Percentiles rank a stretch among this genome's conserved stretches.
Evolutionary conservation across 2,329 filamentous ascomycete species (phyloP).

Genomic region (Colletotrichum simmondsii): DNA sequence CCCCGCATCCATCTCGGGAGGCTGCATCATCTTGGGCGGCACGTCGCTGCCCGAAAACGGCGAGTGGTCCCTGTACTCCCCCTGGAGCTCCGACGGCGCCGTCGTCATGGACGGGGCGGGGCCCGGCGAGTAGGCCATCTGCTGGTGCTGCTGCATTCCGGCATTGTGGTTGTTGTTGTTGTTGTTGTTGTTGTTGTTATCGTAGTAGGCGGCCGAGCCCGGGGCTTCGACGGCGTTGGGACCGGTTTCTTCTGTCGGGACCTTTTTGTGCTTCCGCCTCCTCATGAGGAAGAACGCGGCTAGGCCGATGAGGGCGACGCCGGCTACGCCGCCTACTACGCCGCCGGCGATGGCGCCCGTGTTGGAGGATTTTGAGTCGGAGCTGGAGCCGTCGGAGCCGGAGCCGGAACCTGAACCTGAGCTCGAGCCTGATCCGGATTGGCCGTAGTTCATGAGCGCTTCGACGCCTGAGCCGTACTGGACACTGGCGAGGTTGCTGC

Average conservation of each 20-base stretch:
- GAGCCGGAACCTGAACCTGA: conserved; percentile 43
- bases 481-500: conserved; percentile 16
- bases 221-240: conserved; percentile 26
- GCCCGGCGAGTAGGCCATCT: not conserved
- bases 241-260: conserved; percentile 16
- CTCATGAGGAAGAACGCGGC: conserved; percentile 54
- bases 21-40: conserved; percentile 17
- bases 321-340: conserved; percentile 56
- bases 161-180: not conserved
- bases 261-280: conserved; percentile 46
- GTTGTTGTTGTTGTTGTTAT: not conserved
- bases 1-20: conserved; percentile 20
- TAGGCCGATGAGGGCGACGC: conserved; percentile 51
- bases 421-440: conserved; percentile 39
- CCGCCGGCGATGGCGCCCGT: conserved; percentile 59
- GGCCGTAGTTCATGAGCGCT: conserved; percentile 8
- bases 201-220: not conserved
- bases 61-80: conserved; percentile 1
- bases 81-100: conserved; percentile 20
- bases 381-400: conserved; percentile 22
- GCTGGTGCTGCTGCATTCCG: conserved; percentile 3
- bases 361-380: conserved; percentile 36
- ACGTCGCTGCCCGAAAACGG: not conserved
- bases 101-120: conserved; percentile 12
- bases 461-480: conserved; percentile 22